A percentile compares a stretch with the other conserved stretches of the same genome.
Evolutionary conservation across 2,329 filamentous ascomycete species (phyloP).

Genomic region (Periconia sp.): DNA sequence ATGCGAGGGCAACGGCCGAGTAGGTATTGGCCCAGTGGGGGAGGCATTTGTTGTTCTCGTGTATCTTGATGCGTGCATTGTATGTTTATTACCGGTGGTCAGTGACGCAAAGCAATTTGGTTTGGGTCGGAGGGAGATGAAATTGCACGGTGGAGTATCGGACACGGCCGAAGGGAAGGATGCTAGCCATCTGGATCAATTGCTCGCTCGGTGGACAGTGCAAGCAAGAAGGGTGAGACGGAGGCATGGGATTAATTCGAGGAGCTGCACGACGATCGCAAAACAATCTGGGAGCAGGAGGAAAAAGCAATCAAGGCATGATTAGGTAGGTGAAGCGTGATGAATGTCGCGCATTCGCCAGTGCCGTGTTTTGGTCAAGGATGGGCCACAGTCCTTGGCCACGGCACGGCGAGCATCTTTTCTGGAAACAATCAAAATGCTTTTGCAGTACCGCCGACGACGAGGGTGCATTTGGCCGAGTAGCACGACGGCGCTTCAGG

Average conservation of each 20-base stretch:
- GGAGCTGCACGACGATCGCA: slow-evolving; percentile 15
- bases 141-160: neutral
- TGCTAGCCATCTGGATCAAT: neutral
- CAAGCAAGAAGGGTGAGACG: too few relatives aligned
- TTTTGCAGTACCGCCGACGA: neutral
- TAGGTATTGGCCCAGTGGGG: neutral
- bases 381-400: slow-evolving; percentile 11
- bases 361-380: slow-evolving; percentile 1
- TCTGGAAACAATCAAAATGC: slow-evolving; percentile 26
- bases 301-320: slow-evolving; percentile 13
- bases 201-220: neutral
- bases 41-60: neutral
- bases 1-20: neutral
- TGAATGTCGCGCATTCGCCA: neutral
- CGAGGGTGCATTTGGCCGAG: neutral
- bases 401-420: slow-evolving; percentile 33
- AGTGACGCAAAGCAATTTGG: neutral
- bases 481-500: neutral
- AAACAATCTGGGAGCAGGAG: slow-evolving; percentile 19
- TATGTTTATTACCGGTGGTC: neutral
- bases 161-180: neutral
- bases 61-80: too few relatives aligned
- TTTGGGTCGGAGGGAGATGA: neutral
- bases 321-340: slow-evolving; percentile 7
- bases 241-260: slow-evolving; percentile 11